Evolutionary conservation across 2,329 filamentous ascomycete genomes (phyloP), one percentile per base, ranked within the genome.

Genomic region (Fusarium secorum): DNA sequence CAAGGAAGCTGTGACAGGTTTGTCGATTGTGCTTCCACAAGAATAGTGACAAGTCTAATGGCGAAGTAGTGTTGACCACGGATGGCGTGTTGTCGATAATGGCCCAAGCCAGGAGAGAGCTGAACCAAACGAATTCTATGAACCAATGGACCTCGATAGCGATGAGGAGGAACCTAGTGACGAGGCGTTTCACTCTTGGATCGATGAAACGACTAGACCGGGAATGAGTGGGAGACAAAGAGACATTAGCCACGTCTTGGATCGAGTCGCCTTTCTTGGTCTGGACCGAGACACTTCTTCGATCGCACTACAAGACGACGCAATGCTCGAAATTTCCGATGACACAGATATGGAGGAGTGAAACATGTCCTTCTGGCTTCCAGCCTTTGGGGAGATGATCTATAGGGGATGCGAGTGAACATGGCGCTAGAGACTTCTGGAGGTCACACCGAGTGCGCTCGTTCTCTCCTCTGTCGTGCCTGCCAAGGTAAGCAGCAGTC

Each of bases 1-100:
- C 51, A 42, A 20, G 64, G 56, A 11, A 69, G 35, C 39, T 14
- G 20, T 24, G 7, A n/a, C 20, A 53, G 48, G 60, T 66, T 69
- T 39, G 39, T 20, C 13, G 15, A 8, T n/a, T 17, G 10, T 5
- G 32, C 17, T 24, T 17, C 14, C 26, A 24, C 35, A 14, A 20
- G 24, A n/a, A 51, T 17, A 17, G 24, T 11, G 18, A 22, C 6
- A 18, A 11, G 46, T 7, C 51, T 71, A 20, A 71, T 28, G 15
- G 18, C 11, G 24, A 24, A 38, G 14, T 11, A 71, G 68, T 30
- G 28, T 11, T 17, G 32, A 14, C 5, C n/a, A 36, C 13, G 14
- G 15, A 11, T 26, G 11, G 22, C 4, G 13, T 24, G 11, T 20
- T 14, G 30, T 32, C n/a, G n/a, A 18, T 15, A 13, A 18, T 28